Percentiles rank a stretch among this genome's conserved stretches.
phyloP scores from a whole-genome alignment of 2,329 filamentous ascomycete genomes.

The Lasiodiplodia hormozganensis region DNA sequence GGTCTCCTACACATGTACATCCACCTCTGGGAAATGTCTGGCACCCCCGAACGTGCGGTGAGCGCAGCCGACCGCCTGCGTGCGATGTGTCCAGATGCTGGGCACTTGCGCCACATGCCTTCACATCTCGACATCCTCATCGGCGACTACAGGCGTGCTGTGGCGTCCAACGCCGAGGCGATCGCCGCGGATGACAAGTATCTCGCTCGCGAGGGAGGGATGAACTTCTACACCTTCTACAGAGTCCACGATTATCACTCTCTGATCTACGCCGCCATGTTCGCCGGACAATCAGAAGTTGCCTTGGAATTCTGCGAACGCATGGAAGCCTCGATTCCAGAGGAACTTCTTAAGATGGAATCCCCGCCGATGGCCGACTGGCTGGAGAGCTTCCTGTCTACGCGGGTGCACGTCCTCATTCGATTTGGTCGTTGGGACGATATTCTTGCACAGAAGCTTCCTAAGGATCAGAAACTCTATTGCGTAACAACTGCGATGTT shows the following conservation, averaged over 20 bases:
- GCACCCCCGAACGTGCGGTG: conserved; percentile 60
- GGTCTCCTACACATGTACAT: conserved; percentile 79
- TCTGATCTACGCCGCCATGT: conserved; percentile 78
- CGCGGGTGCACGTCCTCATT: conserved; percentile 72
- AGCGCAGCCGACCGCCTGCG: conserved; percentile 71
- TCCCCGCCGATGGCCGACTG: conserved; percentile 80
- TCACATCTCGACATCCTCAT: conserved; percentile 76
- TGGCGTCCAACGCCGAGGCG: conserved; percentile 71
- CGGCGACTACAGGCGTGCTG: conserved; percentile 72
- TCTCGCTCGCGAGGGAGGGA: conserved; percentile 62
- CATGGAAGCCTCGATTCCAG: too few relatives aligned
- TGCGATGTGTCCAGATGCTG: conserved; percentile 70
- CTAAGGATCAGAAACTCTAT: conserved; percentile 67
- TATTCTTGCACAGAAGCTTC: conserved; percentile 63
- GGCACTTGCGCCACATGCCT: conserved; percentile 79
- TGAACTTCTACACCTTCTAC: conserved; percentile 81
- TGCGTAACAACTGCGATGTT: conserved; percentile 72
- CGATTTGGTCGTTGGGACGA: conserved; percentile 78
- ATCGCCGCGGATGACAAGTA: conserved; percentile 73
- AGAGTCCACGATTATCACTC: conserved; percentile 78
- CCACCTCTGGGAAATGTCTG: conserved; percentile 80
- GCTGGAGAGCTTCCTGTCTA: conserved; percentile 73
- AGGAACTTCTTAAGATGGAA: conserved; percentile 63
- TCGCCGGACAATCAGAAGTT: conserved; percentile 69
- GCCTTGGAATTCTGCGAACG: conserved; percentile 45